Percentiles rank a stretch among this genome's conserved stretches.
Evolutionary conservation across 1,284 basidiomycete genomes (phyloP).

Genomic region (Cryptococcus sp.): DNA sequence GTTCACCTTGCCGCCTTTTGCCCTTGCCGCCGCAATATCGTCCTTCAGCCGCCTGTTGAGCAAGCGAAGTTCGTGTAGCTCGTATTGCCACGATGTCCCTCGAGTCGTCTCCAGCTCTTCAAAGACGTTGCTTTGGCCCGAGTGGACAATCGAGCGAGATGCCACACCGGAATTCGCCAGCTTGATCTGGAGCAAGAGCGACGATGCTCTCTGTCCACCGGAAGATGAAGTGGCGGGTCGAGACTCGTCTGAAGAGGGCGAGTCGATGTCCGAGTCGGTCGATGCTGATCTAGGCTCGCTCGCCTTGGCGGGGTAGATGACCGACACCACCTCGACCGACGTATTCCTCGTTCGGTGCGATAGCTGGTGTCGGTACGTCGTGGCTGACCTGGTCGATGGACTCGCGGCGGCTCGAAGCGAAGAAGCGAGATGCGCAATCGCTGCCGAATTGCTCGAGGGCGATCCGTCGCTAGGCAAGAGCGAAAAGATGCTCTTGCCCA

Average conservation of each 20-base stretch:
- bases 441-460: constrained; percentile 19
- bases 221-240: constrained; percentile 11
- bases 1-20: constrained; percentile 10
- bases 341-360: constrained; percentile 21
- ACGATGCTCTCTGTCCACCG: constrained; percentile 16
- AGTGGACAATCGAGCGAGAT: constrained; percentile 34
- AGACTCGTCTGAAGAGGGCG: constrained; percentile 7
- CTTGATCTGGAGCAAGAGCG: constrained; percentile 33
- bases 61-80: constrained; percentile 75
- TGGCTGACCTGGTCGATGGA: constrained; percentile 1
- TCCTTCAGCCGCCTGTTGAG: constrained; percentile 66
- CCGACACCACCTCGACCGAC: constrained; percentile 25
- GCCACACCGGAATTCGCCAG: constrained; percentile 7
- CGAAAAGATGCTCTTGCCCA: constrained; percentile 39
- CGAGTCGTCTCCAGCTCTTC: constrained; percentile 63
- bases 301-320: constrained; percentile 32
- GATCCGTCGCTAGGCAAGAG: constrained; percentile 26
- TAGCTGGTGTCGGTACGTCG: constrained; percentile 20
- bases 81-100: constrained; percentile 83
- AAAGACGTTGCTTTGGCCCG: constrained; percentile 55
- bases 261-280: constrained; percentile 3
- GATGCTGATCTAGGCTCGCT: neutral
- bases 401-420: constrained; percentile 20
- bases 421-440: constrained; percentile 13
- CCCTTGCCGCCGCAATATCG: constrained; percentile 52